Base-by-base conservation (phyloP, 2,329 filamentous ascomycete genomes). In the Thelonectria rubi region DNA sequence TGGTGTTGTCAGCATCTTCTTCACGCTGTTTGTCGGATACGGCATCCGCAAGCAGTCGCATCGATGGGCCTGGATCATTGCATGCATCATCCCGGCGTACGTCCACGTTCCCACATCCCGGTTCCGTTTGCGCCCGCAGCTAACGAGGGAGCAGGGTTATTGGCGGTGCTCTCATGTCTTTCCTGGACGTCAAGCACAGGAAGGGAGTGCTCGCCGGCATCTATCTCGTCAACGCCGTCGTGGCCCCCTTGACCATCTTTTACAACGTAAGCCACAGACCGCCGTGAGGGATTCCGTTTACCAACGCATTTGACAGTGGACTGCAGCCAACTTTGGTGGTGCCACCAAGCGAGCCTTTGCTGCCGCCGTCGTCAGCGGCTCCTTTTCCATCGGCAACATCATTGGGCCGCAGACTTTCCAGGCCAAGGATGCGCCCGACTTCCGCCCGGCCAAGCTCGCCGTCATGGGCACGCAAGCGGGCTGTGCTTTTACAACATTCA, bases 371-470 rank as follows among this genome's bases (percentile, higher is more conserved):
- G 77, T 85, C 65, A 80, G 80, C 50, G 81, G 81, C 24, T 79
- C 79, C 17, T 86, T 85, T 70, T 82, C 82, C 0, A 72, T 84
- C 5, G 84, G 82, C 15, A 87, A 85, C 70, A 83, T 86, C 57
- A 86, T 86, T 62, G 84, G 84, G 0, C 84, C 84, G 1, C 81
- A 86, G 69, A 86, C 83, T 3, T 86, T 87, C 75, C 81, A 82
- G 66, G 77, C 77, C 2, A 76, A 76, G 42, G 83, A 87, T 61
- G 82, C 79, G 0, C 85, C 84, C 1, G 75, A 81, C 3, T 86
- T 82, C 65, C 78, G 79, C 12, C 83, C 82, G 0, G 85, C 83
- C 15, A 85, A 86, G 69, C 79, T 86, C 21, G 80, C 83, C 15
- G 81, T 87, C 57, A 79, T 87, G 72, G 82, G 77, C 11, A 85